Base-by-base conservation (phyloP, 306 rosid species). In the Quercus glauca region DNA sequence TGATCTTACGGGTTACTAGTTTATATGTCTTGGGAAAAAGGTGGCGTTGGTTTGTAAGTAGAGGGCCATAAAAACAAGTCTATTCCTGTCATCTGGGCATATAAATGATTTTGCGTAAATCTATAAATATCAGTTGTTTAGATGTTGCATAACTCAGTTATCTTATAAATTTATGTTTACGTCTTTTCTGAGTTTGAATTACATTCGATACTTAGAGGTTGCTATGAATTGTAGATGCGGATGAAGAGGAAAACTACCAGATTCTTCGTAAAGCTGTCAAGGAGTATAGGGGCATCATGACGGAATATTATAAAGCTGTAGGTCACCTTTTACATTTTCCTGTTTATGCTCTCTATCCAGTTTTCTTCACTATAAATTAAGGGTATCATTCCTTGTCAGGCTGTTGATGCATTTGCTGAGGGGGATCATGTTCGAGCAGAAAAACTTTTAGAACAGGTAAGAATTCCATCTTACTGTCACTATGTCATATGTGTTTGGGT, bases 251-350 rank as follows among this genome's bases (percentile, higher is more conserved):
- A 55, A 83, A 75, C 15, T 95, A 85, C 75, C 91, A 89, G 81
- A 71, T 55, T 76, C 88, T 87, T 76, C 96, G 97, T 31, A 88
- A 23, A 85, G 92, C 92, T 76, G 92, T 89, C 76, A 93, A 85
- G 93, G 96, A 95, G 84, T 79, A 90, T 76, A 85, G 93, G 60
- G 83, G 18, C 45, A 71, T 88, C 51, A 90, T 76, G 97, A 91
- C 74, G 70, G 98, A 91, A 78, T 93, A 93, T 81, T 88, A 86
- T 83, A 85, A 72, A 86, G 93, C 94, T 29, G 99, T 95, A 90
- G 37, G 94, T 87, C 73, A 26, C 82, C 61, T 70, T 85, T 53
- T 8, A 6, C 18, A 23, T 52, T 71, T 60, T 52, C 28, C 20
- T n/a, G 35, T 5, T 21, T 68, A 58, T 26, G 68, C 58, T 71